These are phyloP conservation scores for Eucalyptus victrix DNA, from an alignment of 345 rosid genomes.

Conservation along the genomic window DNA sequence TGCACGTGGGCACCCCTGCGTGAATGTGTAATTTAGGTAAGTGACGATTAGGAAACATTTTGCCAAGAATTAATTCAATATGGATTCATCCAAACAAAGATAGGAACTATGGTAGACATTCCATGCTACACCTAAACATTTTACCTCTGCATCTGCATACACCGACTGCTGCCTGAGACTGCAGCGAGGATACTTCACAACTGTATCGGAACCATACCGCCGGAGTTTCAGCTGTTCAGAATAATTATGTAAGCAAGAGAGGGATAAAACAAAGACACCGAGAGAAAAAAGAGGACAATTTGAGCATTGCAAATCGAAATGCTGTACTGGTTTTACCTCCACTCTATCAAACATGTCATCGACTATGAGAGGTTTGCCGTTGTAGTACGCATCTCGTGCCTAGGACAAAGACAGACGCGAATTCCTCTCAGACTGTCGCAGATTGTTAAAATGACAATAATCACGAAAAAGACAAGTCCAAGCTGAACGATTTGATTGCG, in stretches of 20 bases:
- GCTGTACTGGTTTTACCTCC: conserved; percentile 37
- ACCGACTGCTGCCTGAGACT: conserved; percentile 76
- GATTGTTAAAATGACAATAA: not conserved
- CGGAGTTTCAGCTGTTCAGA: conserved; percentile 61
- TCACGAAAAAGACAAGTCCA: not conserved
- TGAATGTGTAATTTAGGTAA: not conserved
- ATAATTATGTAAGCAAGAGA: not conserved
- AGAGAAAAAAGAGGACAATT: not conserved
- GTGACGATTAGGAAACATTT: not conserved
- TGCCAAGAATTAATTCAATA: not conserved
- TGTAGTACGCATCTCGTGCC: conserved; percentile 89
- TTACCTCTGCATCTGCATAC: conserved; percentile 91
- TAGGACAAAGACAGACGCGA: not conserved
- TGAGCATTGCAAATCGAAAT: not conserved
- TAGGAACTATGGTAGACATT: not conserved
- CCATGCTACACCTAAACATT: not conserved
- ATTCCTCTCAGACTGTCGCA: not conserved
- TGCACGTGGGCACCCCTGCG: not conserved
- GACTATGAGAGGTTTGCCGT: conserved; percentile 71
- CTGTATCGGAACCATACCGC: conserved; percentile 85
- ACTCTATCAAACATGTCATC: conserved; percentile 98
- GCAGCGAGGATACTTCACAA: conserved; percentile 93
- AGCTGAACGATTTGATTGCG: not conserved
- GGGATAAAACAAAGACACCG: not conserved
- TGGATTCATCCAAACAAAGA: not conserved